Evolutionary conservation across 2,329 filamentous ascomycete species (phyloP).

Genomic region (Curvularia sp.): DNA sequence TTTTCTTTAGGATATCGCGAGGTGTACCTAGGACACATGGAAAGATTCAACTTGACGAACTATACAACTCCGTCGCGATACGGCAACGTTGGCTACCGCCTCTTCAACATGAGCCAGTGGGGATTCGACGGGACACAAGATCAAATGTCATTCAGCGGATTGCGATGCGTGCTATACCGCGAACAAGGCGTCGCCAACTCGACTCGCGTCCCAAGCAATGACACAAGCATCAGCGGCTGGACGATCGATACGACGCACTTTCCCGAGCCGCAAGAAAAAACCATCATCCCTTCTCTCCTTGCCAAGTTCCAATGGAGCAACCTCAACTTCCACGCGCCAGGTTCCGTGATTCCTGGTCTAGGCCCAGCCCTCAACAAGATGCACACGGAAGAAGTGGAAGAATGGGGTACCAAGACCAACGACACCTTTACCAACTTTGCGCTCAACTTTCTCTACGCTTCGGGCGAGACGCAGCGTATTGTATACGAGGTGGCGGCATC

Average conservation of each 20-base stretch:
- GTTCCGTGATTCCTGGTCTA: slow-evolving; percentile 3
- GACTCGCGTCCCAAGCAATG: not conserved
- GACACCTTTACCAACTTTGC: slow-evolving; percentile 11
- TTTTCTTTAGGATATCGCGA: slow-evolving; percentile 5
- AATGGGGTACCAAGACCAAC: not conserved
- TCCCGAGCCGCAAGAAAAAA: not conserved
- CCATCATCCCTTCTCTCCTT: slow-evolving; percentile 1
- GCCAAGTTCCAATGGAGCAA: slow-evolving; percentile 6
- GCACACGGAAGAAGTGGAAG: not conserved
- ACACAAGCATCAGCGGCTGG: not conserved
- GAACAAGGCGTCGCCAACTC: slow-evolving; percentile 1
- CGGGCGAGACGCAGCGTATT: slow-evolving; percentile 22
- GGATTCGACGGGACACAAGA: not conserved
- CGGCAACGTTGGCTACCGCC: not conserved
- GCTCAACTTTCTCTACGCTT: slow-evolving; percentile 21
- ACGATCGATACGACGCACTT: not conserved
- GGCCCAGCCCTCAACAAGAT: slow-evolving; percentile 4
- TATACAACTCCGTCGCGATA: not conserved
- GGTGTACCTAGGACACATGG: slow-evolving; percentile 5
- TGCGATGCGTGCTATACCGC: not conserved
- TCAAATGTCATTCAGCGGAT: not conserved
- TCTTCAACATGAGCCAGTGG: not conserved
- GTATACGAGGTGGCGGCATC: slow-evolving; percentile 23
- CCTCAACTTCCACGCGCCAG: slow-evolving; percentile 12
- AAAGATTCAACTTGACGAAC: slow-evolving; percentile 1